Evolutionary conservation across 2,329 filamentous ascomycete species (phyloP).

Genomic region (Nannizziopsis arthrosporioides): DNA sequence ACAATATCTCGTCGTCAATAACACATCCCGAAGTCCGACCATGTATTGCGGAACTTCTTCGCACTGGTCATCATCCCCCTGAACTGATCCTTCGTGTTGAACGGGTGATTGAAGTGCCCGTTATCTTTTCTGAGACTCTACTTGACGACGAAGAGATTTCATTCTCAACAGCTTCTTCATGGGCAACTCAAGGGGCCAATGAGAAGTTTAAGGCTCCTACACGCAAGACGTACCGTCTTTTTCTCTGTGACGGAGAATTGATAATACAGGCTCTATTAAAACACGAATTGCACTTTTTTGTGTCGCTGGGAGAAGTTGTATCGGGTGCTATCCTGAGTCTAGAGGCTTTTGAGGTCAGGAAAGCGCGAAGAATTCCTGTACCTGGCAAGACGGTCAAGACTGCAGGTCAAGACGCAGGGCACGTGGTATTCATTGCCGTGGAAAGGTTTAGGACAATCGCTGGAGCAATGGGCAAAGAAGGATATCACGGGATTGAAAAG

Average conservation of each 20-base stretch:
- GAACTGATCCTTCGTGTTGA: slow-evolving; percentile 21
- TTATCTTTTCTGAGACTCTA: background rate
- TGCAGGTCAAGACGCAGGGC: background rate
- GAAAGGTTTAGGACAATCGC: slow-evolving; percentile 16
- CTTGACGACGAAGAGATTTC: background rate
- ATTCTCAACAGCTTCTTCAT: background rate
- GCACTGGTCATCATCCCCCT: slow-evolving; percentile 20
- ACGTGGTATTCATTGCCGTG: slow-evolving; percentile 20
- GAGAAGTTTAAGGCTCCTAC: background rate
- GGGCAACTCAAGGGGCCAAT: background rate
- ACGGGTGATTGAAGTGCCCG: slow-evolving; percentile 17
- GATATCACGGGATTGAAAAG: slow-evolving; percentile 1
- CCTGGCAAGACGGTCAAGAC: slow-evolving; percentile 9
- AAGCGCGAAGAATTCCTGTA: slow-evolving; percentile 14
- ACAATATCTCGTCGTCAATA: background rate
- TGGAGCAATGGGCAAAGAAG: background rate
- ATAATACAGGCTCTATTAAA: slow-evolving; percentile 22
- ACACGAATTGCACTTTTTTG: slow-evolving; percentile 15
- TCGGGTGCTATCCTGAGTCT: slow-evolving; percentile 18
- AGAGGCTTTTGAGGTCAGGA: slow-evolving; percentile 18
- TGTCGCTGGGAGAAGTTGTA: slow-evolving; percentile 10
- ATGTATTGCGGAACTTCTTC: slow-evolving; percentile 23
- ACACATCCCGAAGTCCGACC: slow-evolving; percentile 14
- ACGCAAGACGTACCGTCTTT: slow-evolving; percentile 14
- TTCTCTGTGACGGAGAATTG: slow-evolving; percentile 21